These are phyloP conservation scores for Pythium guiyangense DNA, from an alignment of 352 stramenopile species.

Conservation along the genomic window DNA sequence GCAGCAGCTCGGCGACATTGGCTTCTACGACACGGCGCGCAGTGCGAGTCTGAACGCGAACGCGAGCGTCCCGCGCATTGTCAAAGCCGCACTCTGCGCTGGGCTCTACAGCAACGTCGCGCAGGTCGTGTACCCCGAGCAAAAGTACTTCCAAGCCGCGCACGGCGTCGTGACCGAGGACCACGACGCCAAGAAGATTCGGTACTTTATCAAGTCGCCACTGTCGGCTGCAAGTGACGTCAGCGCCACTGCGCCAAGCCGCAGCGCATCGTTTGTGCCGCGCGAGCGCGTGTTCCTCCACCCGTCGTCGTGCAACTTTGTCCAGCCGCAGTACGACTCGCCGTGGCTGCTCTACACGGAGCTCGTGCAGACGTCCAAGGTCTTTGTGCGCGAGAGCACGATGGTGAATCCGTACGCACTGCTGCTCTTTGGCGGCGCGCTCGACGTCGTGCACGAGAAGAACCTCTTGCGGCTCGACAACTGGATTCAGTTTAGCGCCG, in stretches of 20 bases:
- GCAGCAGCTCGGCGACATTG: constrained; percentile 68
- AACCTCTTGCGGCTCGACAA: constrained; percentile 79
- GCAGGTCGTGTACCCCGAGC: constrained; percentile 86
- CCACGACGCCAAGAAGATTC: constrained; percentile 90
- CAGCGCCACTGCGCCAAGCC: constrained; percentile 2
- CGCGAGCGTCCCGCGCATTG: constrained; percentile 80
- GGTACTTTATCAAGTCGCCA: constrained; percentile 85
- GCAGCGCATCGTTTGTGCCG: constrained; percentile 12
- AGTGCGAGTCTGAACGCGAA: constrained; percentile 53
- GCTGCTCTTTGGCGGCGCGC: constrained; percentile 95
- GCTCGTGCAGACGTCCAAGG: constrained; percentile 95
- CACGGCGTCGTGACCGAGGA: constrained; percentile 90
- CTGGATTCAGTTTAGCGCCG: constrained; percentile 94
- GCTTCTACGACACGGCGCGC: constrained; percentile 60
- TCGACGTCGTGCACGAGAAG: constrained; percentile 92
- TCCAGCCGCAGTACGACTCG: constrained; percentile 90
- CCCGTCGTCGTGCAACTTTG: constrained; percentile 90
- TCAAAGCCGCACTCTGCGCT: constrained; percentile 84
- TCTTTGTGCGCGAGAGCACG: constrained; percentile 96
- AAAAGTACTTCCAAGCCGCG: constrained; percentile 93
- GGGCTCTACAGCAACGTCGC: constrained; percentile 81
- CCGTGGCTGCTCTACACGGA: constrained; percentile 96
- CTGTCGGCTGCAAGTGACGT: constrained; percentile 6
- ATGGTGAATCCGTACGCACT: constrained; percentile 97
- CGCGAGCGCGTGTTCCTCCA: constrained; percentile 96